Base-by-base conservation (phyloP, 2,329 filamentous ascomycete genomes). In the Aspergillus pseudoglaucus region DNA sequence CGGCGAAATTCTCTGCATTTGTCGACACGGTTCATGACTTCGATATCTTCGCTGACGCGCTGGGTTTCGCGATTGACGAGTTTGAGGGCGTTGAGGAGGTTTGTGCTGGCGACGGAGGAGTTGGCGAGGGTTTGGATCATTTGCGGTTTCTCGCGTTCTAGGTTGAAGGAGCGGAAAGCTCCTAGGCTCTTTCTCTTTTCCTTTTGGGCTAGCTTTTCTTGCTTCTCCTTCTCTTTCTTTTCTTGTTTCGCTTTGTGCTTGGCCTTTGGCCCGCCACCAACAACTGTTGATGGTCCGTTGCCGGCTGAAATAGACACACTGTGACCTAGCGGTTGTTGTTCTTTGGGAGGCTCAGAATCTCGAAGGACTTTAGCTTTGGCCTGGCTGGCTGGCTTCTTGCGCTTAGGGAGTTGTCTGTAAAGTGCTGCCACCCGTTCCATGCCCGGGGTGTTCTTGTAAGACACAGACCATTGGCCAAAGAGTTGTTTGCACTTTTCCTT, bases 121-220 rank as follows among this genome's bases (percentile, higher is more conserved):
- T 91, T 88, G 3, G 91, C 93, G 53, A 98, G 90, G n/a, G 85
- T 82, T 52, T 85, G 82, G 55, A 95, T 85, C 74, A 98, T 90
- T 51, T 86, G 78, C 0, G 87, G 87, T 66, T 91, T 91, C 67
- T 97, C 93, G 35, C 82, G 85, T 58, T 94, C 88, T 0, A 97
- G 76, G 62, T 87, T 88, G 74, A 97, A 96, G 0, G 81, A 74
- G 38, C 73, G 68, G 22, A 54, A 30, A 64, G 25, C 3, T 10
- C 25, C 25, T 10, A 30, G 25, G 25, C 81, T 80, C 50, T 62
- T 64, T 47, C 74, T 74, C 51, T 76, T 82, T 56, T 80, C 79
- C 55, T 75, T 74, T 55, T 76, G 76, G 47, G 79, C 57, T 38
- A 53, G 57, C 47, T 58, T 58, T 3, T 58, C 55, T 63, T 82